These are phyloP conservation scores for Mimosa bimucronata DNA, from an alignment of 306 rosid species.

Conservation along the genomic window DNA sequence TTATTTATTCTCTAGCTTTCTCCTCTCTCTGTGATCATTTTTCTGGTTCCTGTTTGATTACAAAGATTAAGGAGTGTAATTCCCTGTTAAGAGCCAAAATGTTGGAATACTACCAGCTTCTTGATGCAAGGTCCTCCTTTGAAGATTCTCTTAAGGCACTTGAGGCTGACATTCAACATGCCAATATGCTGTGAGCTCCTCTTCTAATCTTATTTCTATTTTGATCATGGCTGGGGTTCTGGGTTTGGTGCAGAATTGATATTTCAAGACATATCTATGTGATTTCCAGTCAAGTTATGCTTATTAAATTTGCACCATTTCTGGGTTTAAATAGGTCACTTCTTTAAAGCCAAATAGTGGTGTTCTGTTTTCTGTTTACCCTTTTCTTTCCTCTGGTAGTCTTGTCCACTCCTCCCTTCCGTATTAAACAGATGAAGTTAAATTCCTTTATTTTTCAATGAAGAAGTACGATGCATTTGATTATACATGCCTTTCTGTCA, in stretches of 20 bases:
- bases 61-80: background rate
- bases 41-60: conserved; percentile 13
- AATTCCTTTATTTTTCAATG: background rate
- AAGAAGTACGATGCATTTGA: background rate
- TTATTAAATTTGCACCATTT: background rate
- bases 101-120: conserved; percentile 59
- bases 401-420: background rate
- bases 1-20: conserved; percentile 34
- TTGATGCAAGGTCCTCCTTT: conserved; percentile 57
- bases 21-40: background rate
- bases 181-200: conserved; percentile 71
- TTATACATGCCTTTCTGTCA: background rate
- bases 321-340: background rate
- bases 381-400: background rate
- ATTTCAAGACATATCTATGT: background rate
- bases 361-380: background rate
- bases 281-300: background rate
- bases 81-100: conserved; percentile 33
- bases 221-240: background rate
- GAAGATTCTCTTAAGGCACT: conserved; percentile 69
- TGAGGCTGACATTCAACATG: conserved; percentile 79
- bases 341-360: background rate
- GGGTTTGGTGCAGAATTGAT: background rate
- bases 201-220: background rate
- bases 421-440: background rate